phyloP scores from a whole-genome alignment of 2,329 filamentous ascomycete genomes.

The Camillea tinctor region DNA sequence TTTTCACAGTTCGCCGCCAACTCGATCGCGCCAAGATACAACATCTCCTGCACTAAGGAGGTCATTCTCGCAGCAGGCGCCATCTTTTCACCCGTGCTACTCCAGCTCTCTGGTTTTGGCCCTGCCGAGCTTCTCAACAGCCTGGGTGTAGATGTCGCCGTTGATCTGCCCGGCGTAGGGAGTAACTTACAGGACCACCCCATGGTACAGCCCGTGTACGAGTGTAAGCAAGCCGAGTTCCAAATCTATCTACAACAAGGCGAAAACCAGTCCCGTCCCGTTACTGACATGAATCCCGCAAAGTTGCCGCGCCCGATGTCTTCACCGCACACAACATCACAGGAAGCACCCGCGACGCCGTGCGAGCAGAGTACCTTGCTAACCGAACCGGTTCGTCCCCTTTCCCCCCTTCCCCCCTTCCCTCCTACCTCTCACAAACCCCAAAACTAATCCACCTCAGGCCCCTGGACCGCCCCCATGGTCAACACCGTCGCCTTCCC shows the following conservation, averaged over 20 bases:
- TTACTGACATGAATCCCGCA: not conserved
- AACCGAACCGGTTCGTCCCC: conserved; percentile 25
- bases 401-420: not conserved
- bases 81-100: conserved; percentile 30
- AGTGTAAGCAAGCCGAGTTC: conserved; percentile 17
- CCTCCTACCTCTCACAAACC: not conserved
- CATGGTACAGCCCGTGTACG: conserved; percentile 28
- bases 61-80: conserved; percentile 33
- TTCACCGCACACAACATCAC: conserved; percentile 28
- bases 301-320: conserved; percentile 24
- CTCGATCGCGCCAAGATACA: conserved; percentile 15
- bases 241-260: not conserved
- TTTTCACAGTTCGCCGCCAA: conserved; percentile 28
- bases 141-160: conserved; percentile 27
- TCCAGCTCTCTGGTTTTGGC: conserved; percentile 37
- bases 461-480: conserved; percentile 30
- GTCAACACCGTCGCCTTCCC: conserved; percentile 23
- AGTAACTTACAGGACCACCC: conserved; percentile 34
- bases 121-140: conserved; percentile 26
- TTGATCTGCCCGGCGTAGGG: conserved; percentile 34
- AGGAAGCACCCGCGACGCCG: conserved; percentile 19
- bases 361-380: conserved; percentile 22
- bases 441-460: conserved; percentile 14
- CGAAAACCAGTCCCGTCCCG: no score
- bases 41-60: conserved; percentile 29